A percentile compares a stretch with the other conserved stretches of the same genome.
Conservation (phyloP, 1,139 yeast species). For the Geotrichum fermentans region DNA sequence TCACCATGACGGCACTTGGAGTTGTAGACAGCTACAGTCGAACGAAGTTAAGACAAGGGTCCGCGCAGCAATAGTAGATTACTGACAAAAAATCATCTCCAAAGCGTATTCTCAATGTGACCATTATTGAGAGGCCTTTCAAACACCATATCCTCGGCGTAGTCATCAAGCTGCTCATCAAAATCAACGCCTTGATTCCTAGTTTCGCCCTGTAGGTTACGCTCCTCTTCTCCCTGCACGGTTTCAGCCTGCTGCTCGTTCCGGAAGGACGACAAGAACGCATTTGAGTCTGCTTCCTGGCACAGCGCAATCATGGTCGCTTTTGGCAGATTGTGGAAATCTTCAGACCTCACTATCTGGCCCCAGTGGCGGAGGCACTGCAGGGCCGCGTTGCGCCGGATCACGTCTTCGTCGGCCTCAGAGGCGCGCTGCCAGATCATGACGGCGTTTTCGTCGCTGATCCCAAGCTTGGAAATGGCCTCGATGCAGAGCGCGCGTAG, state of each 20-base stretch:
- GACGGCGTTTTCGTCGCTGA: slow-evolving; percentile 39
- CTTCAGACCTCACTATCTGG: slow-evolving; percentile 42
- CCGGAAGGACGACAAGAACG: slow-evolving; percentile 11
- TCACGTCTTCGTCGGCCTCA: slow-evolving; percentile 42
- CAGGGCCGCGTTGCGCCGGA: slow-evolving; percentile 42
- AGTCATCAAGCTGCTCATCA: too few species aligned
- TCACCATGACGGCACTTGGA: too few species aligned
- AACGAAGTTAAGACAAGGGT: too few species aligned
- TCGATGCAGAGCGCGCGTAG: slow-evolving; percentile 43
- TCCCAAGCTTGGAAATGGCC: slow-evolving; percentile 37
- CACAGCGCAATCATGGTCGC: slow-evolving; percentile 45
- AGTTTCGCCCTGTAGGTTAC: too few species aligned
- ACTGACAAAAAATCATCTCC: too few species aligned
- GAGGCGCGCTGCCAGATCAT: slow-evolving; percentile 44
- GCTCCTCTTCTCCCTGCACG: not conserved
- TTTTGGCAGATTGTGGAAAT: slow-evolving; percentile 45
- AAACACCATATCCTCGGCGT: too few species aligned
- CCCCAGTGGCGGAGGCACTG: slow-evolving; percentile 49
- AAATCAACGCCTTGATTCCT: too few species aligned
- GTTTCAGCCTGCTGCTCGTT: not conserved
- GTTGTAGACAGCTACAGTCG: too few species aligned
- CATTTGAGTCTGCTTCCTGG: slow-evolving; percentile 35
- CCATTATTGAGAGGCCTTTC: too few species aligned
- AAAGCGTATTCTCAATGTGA: too few species aligned
- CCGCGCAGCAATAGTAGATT: too few species aligned